Evolutionary conservation across 1,284 basidiomycete genomes (phyloP), one percentile per base, ranked within the genome.

Genomic region (Takashimella tepidaria): DNA sequence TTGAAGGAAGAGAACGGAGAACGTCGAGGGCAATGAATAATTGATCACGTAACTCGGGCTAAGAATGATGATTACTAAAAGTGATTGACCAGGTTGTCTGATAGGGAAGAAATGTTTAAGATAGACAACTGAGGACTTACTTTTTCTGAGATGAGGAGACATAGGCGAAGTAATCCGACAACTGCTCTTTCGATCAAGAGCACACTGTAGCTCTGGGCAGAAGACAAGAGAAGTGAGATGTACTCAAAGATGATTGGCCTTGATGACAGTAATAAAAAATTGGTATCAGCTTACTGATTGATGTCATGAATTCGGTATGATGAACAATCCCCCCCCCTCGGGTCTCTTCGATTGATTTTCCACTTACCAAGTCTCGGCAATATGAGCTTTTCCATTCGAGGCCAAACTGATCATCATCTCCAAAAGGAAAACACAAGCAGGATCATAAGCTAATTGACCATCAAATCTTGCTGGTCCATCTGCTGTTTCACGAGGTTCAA

Each of bases 201-300:
- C 16, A 91, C 83, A 66, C 91, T 93, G 70, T 92, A 93, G 54
- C 86, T 84, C 22, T 81, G 80, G 0, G 95, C 83, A 1, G 85
- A 80, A 5, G 84, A 83, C 19, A 99, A 78, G 23, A 98, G 76
- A 1, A 85, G 81, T 0, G 88, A 88, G 26, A 98, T 77, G 70
- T 96, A 91, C 66, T 96, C 92, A 66, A 96, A 93, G 5, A 92
- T 83, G 61, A 92, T 84, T 0, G 91, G 89, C 90, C 90, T 92
- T 60, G 22, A n/a, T n/a, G n/a, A n/a, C n/a, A n/a, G n/a, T n/a
- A n/a, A n/a, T n/a, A n/a, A n/a, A n/a, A n/a, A n/a, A n/a, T n/a
- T n/a, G n/a, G n/a, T n/a, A n/a, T n/a, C n/a, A n/a, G n/a, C n/a
- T n/a, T n/a, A n/a, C n/a, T n/a, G n/a, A n/a, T n/a, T n/a, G n/a